A percentile compares a stretch with the other conserved stretches of the same genome.
Conservation (phyloP, 108 stramenopile species). For the Schizochytrium sp. region DNA sequence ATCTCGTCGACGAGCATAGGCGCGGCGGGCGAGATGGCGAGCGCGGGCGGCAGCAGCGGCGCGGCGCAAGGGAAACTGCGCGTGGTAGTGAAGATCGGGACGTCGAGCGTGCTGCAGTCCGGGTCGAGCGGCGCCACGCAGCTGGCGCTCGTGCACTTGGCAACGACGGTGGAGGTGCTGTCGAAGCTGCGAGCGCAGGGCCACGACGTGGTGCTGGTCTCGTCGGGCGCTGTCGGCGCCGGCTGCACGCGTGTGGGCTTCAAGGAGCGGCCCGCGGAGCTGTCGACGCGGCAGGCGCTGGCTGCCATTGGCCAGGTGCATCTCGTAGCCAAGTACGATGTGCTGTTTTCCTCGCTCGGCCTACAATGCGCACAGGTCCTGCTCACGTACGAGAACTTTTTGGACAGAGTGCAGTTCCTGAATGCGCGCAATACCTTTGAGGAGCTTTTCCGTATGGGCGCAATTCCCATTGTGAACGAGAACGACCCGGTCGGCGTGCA, state of each 20-base stretch:
- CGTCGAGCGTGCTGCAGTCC: not conserved
- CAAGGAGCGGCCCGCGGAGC: not conserved
- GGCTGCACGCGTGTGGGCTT: not conserved
- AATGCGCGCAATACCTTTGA: not conserved
- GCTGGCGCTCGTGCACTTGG: not conserved
- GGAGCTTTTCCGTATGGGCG: not conserved
- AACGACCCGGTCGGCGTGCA: not conserved
- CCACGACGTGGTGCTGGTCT: not conserved
- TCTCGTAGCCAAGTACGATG: not conserved
- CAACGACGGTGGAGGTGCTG: not conserved
- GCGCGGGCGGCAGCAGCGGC: not conserved
- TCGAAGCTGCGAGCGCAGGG: not conserved
- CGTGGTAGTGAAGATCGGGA: constrained; percentile 4
- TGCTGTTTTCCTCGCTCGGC: not conserved
- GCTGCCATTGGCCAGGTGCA: not conserved
- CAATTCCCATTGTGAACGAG: constrained; percentile 9
- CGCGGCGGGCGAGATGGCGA: too few species aligned
- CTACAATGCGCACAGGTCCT: not conserved
- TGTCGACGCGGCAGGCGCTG: not conserved
- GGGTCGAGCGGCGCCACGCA: not conserved
- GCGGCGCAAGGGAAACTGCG: not conserved
- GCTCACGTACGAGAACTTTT: constrained; percentile 16
- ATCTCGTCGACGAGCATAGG: too few species aligned
- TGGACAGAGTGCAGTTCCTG: not conserved
- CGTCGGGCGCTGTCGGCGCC: not conserved